Evolutionary conservation across 2,329 filamentous ascomycete species (phyloP).

Genomic region (Alternaria burnsii): DNA sequence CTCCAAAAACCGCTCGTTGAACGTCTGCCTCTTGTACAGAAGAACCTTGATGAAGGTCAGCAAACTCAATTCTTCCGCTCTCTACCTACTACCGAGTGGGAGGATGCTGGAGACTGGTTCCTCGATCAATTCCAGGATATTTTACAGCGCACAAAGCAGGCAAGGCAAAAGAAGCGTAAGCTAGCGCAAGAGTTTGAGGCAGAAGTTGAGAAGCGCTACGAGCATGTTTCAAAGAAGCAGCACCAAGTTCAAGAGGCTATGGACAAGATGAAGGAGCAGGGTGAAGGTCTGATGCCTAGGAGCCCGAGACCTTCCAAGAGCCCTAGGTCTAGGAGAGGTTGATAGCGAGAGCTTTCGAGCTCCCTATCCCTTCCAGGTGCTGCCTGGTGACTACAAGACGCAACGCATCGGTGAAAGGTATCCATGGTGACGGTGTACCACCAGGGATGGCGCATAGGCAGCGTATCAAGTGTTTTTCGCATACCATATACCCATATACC

Average conservation of each 20-base stretch:
- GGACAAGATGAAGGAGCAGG: slow-evolving; percentile 63
- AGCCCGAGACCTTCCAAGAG: slow-evolving; percentile 46
- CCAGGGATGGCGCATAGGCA: not conserved
- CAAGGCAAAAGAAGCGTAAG: slow-evolving; percentile 63
- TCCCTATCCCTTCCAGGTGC: not conserved
- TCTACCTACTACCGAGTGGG: slow-evolving; percentile 65
- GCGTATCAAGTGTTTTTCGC: not conserved
- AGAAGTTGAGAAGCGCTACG: slow-evolving; percentile 63
- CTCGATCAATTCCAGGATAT: slow-evolving; percentile 63
- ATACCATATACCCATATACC: slow-evolving; percentile 21
- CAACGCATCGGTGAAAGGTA: not conserved
- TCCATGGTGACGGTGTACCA: not conserved
- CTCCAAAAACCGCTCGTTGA: slow-evolving; percentile 38
- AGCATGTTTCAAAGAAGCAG: slow-evolving; percentile 59
- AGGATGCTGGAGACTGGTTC: slow-evolving; percentile 69
- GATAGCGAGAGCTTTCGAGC: not conserved
- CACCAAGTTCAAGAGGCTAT: slow-evolving; percentile 60
- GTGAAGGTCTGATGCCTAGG: slow-evolving; percentile 60
- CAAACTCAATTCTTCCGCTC: slow-evolving; percentile 62
- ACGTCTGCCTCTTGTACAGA: slow-evolving; percentile 39
- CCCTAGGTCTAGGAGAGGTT: slow-evolving; percentile 22
- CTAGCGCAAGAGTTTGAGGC: slow-evolving; percentile 63
- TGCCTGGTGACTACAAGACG: not conserved
- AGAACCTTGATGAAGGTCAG: slow-evolving; percentile 38
- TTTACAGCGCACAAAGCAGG: slow-evolving; percentile 60